Percentiles rank a stretch among this genome's conserved stretches.
phyloP scores from a whole-genome alignment of 2,329 filamentous ascomycete species.

The Gremmenia infestans region DNA sequence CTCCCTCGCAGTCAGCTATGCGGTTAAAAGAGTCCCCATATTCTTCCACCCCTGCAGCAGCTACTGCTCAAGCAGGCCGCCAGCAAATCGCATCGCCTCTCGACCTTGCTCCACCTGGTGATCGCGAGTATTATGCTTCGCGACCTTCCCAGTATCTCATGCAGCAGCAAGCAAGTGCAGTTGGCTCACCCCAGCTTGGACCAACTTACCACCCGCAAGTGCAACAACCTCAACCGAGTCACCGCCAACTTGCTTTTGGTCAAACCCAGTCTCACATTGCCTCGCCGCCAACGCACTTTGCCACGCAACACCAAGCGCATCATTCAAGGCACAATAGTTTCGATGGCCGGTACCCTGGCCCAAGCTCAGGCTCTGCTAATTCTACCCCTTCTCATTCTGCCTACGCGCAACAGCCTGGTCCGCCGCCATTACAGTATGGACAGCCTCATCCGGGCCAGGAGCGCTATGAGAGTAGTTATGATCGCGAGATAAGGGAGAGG shows the following conservation, averaged over 20 bases:
- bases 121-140: constrained; percentile 30
- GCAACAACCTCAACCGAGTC: constrained; percentile 19
- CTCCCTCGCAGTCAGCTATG: constrained; percentile 21
- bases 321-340: constrained; percentile 29
- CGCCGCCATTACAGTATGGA: constrained; percentile 19
- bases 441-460: constrained; percentile 14
- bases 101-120: constrained; percentile 21
- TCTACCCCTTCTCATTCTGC: constrained; percentile 22
- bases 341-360: constrained; percentile 23
- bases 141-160: constrained; percentile 25
- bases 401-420: constrained; percentile 17
- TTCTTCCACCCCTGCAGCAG: constrained; percentile 27
- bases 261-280: constrained; percentile 23
- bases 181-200: constrained; percentile 24
- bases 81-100: constrained; percentile 27
- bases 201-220: constrained; percentile 24
- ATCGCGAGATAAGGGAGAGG: constrained; percentile 7
- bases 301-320: constrained; percentile 23
- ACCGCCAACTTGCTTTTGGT: constrained; percentile 28
- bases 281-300: constrained; percentile 24
- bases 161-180: constrained; percentile 24
- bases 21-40: constrained; percentile 32
- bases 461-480: constrained; percentile 12
- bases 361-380: constrained; percentile 17
- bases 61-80: constrained; percentile 13